These are phyloP conservation scores for Leccinum subgranulosum DNA, from an alignment of 768 basidiomycete genomes.

Conservation along the genomic window DNA sequence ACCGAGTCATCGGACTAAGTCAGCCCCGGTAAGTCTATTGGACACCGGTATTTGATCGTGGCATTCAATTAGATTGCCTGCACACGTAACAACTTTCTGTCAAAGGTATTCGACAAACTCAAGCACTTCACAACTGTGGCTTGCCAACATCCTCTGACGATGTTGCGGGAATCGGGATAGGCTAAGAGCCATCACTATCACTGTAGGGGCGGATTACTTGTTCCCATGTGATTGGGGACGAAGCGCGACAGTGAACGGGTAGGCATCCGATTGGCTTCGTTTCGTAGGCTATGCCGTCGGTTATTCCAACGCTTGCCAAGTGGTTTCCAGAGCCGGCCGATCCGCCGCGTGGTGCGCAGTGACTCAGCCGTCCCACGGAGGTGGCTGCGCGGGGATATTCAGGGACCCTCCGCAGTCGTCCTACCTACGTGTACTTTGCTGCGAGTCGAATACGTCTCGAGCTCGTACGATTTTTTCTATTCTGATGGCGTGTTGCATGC, in stretches of 20 bases:
- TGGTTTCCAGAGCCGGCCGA: not conserved
- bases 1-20: not conserved
- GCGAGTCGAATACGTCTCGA: not conserved
- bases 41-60: slow-evolving; percentile 7
- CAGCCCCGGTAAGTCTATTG: slow-evolving; percentile 15
- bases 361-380: slow-evolving; percentile 5
- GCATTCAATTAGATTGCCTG: not conserved
- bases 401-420: slow-evolving; percentile 16
- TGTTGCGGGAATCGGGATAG: not conserved
- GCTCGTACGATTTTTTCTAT: not conserved
- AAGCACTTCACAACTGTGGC: too few relatives aligned
- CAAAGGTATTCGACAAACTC: not conserved
- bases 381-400: slow-evolving; percentile 2
- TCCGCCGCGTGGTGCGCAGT: not conserved
- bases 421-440: not conserved
- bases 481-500: not conserved
- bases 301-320: not conserved
- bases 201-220: too few relatives aligned
- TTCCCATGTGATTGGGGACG: not conserved
- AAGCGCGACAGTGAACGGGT: not conserved
- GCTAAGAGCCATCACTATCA: too few relatives aligned
- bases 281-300: slow-evolving; percentile 13
- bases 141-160: not conserved
- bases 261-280: slow-evolving; percentile 8
- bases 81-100: not conserved